These are phyloP conservation scores for Fusarium nygamai DNA, from an alignment of 2,329 filamentous ascomycete species.

Conservation along the genomic window DNA sequence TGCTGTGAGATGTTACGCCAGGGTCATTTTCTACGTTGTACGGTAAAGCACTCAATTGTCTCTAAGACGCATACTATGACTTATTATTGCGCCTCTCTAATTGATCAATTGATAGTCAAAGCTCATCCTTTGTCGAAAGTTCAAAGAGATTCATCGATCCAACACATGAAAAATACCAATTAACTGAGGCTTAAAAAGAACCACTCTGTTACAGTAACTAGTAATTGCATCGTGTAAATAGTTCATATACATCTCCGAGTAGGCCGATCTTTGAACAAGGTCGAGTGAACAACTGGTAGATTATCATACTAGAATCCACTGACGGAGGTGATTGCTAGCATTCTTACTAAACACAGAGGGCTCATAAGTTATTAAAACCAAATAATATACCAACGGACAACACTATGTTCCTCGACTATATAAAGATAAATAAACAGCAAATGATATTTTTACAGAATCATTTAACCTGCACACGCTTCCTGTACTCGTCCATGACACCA, in stretches of 20 bases:
- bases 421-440: not conserved
- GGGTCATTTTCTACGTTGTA: not conserved
- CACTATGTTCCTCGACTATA: not conserved
- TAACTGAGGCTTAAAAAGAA: not conserved
- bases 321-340: not conserved
- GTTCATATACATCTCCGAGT: not conserved
- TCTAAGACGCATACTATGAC: no score
- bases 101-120: not conserved
- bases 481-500: not conserved
- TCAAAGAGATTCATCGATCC: rapidly evolving
- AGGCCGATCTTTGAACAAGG: no score
- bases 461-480: not conserved
- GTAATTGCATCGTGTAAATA: rapidly evolving
- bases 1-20: not conserved
- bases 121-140: not conserved
- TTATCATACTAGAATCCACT: not conserved
- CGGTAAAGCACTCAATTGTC: rapidly evolving
- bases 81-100: no score
- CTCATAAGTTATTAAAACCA: not conserved
- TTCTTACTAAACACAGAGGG: not conserved
- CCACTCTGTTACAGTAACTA: not conserved
- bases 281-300: not conserved
- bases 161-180: not conserved
- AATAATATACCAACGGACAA: not conserved
- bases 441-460: not conserved